Evolutionary conservation across 2,329 filamentous ascomycete species (phyloP), one percentile per base, ranked within the genome.

Genomic region (Penicillium capsulatum): DNA sequence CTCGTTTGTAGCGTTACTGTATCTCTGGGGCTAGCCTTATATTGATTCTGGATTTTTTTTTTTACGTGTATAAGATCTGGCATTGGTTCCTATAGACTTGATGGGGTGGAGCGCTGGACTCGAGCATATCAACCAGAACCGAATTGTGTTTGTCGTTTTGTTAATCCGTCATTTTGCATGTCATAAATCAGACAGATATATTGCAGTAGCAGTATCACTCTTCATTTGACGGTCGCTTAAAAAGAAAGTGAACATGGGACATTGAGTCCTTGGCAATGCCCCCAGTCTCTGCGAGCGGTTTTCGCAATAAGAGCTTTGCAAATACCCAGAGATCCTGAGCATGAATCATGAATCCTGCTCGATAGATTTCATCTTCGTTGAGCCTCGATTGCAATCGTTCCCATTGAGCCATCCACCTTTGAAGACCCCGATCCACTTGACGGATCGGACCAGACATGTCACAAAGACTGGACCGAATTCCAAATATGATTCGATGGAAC

Each of bases 251-350:
- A 10, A 48, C 34, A 20, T 36, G 37, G 9, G 34, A 35, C 45
- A 46, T 48, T 3, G 45, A 46, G 10, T 48, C 43, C 27, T 33
- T 36, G 14, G 43, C 42, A 32, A 48, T 36, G 7, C 40, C 37
- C 7, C 40, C 42, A 0, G 43, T 41, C 9, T 44, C 43, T 1
- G 31, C 40, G 3, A 44, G 15, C 2, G 40, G 39, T 6, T 34
- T 43, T 32, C 20, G 42, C 3, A 46, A 19, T 7, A 48, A 14
- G 6, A 45, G 15, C 14, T 28, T 45, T 8, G 42, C 45, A 24
- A 46, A 48, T 3, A 34, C 32, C 5, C 40, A 34, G 7, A 48
- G 9, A 19, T 48, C 45, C 4, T 35, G 37, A 7, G 36, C 42
- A 28, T 48, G 42, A 13, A 35, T 41, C 38, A 42, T 43, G 10